A percentile compares a stretch with the other conserved stretches of the same genome.
These are phyloP conservation scores for Phytophthora pinifolia DNA, from an alignment of 352 stramenopile species.

Conservation along the genomic window DNA sequence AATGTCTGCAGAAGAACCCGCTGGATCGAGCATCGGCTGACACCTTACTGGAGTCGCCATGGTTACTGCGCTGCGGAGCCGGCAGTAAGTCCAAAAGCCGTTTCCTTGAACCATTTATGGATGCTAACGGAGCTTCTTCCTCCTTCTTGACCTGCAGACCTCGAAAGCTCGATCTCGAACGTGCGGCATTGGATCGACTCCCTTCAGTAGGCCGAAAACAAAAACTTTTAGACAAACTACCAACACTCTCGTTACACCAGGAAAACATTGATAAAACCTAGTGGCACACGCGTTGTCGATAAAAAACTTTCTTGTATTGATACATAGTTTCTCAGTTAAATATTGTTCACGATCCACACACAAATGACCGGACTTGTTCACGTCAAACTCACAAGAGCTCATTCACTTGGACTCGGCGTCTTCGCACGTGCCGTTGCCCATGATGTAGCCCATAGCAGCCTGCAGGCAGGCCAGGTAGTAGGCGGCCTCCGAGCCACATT, in stretches of 20 bases:
- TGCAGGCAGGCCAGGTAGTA: conserved; percentile 85
- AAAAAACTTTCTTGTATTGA: conserved; percentile 31
- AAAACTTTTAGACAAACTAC: not conserved
- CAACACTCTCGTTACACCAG: conserved; percentile 4
- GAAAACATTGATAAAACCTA: too few relatives aligned
- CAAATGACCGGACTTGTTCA: conserved; percentile 6
- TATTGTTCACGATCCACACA: conserved; percentile 31
- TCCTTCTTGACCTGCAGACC: conserved; percentile 13
- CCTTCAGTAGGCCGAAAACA: conserved; percentile 44
- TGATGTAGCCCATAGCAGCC: conserved; percentile 80
- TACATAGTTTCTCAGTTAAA: conserved; percentile 39
- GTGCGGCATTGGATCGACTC: conserved; percentile 75
- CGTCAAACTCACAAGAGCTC: conserved; percentile 9
- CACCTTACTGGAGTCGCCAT: conserved; percentile 67
- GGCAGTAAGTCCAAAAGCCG: conserved; percentile 49
- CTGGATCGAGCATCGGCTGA: conserved; percentile 61
- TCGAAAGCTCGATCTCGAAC: conserved; percentile 42
- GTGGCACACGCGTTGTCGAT: conserved; percentile 17
- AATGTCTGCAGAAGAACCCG: conserved; percentile 70
- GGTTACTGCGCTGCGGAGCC: conserved; percentile 64
- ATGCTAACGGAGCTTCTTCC: conserved; percentile 18
- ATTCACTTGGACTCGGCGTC: conserved; percentile 15
- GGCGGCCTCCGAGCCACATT: conserved; percentile 73
- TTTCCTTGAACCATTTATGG: conserved; percentile 25
- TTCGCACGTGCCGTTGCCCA: conserved; percentile 32